phyloP scores from a whole-genome alignment of 1,139 yeast genomes.

The Saccharomycopsis phalli region DNA sequence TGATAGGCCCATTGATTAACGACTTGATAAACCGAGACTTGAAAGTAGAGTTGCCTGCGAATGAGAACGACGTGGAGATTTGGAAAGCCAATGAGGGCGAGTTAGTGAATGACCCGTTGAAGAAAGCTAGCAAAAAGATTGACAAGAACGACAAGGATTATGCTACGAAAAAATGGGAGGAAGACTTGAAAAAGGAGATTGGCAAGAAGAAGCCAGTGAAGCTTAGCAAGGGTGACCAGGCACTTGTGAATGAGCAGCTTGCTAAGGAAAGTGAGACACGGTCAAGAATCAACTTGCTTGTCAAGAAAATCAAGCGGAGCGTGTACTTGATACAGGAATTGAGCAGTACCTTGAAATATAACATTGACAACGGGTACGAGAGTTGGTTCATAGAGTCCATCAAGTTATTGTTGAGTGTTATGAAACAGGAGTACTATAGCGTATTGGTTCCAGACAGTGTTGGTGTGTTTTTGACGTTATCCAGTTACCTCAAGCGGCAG shows the following conservation, averaged over 20 bases:
- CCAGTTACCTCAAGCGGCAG: conserved; percentile 38
- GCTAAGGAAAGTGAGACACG: conserved; percentile 53
- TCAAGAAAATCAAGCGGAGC: conserved; percentile 39
- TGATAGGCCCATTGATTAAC: conserved; percentile 45
- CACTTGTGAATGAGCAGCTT: conserved; percentile 50
- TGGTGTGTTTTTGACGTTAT: conserved; percentile 36
- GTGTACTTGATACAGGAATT: conserved; percentile 47
- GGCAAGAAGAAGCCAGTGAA: conserved; percentile 50
- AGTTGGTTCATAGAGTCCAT: too few species aligned
- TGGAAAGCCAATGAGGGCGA: conserved; percentile 66
- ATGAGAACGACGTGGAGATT: conserved; percentile 41
- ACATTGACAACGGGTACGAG: conserved; percentile 59
- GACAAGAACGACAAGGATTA: conserved; percentile 72
- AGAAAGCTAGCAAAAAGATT: conserved; percentile 33
- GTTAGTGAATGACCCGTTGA: conserved; percentile 56
- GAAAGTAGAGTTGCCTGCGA: conserved; percentile 28
- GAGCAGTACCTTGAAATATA: conserved; percentile 24
- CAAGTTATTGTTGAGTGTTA: conserved; percentile 36
- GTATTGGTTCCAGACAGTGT: too few species aligned
- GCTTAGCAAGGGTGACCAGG: conserved; percentile 69
- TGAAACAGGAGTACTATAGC: too few species aligned
- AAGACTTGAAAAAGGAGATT: conserved; percentile 64
- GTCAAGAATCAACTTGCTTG: conserved; percentile 30
- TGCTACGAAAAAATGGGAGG: conserved; percentile 88
- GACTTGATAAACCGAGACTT: conserved; percentile 33